Evolutionary conservation across 2,329 filamentous ascomycete species (phyloP).

Genomic region (Leptodontidium sp.): DNA sequence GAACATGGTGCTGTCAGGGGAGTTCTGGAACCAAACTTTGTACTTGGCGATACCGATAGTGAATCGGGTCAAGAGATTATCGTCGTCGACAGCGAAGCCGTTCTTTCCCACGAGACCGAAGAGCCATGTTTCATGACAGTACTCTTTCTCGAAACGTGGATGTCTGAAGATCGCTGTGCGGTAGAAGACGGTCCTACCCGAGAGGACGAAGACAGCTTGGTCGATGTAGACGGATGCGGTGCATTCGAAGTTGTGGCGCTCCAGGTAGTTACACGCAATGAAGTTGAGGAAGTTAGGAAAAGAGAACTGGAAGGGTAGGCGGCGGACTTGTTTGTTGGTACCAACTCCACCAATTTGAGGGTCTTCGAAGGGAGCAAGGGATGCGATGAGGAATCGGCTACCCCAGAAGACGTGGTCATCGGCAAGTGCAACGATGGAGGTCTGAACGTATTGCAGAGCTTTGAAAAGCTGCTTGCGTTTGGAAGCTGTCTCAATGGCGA

Average conservation of each 20-base stretch:
- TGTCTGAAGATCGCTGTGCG: slow-evolving; percentile 58
- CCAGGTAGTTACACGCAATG: slow-evolving; percentile 65
- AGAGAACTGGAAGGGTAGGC: slow-evolving; percentile 42
- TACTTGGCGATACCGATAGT: slow-evolving; percentile 56
- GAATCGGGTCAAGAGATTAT: slow-evolving; percentile 68
- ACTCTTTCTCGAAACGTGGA: slow-evolving; percentile 53
- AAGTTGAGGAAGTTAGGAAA: slow-evolving; percentile 53
- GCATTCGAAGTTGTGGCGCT: slow-evolving; percentile 69
- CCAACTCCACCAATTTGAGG: slow-evolving; percentile 61
- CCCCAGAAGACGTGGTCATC: slow-evolving; percentile 40
- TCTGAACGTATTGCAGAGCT: slow-evolving; percentile 28
- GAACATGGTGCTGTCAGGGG: slow-evolving; percentile 55
- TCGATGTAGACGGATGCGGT: slow-evolving; percentile 63
- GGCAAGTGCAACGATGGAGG: slow-evolving; percentile 31
- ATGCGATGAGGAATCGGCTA: slow-evolving; percentile 28
- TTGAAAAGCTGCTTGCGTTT: slow-evolving; percentile 35
- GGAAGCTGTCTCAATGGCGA: slow-evolving; percentile 8
- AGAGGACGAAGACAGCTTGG: slow-evolving; percentile 65
- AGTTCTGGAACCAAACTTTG: slow-evolving; percentile 63
- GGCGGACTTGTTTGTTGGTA: slow-evolving; percentile 62
- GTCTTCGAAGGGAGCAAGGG: slow-evolving; percentile 23
- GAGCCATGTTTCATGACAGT: slow-evolving; percentile 60
- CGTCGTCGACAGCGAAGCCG: slow-evolving; percentile 64
- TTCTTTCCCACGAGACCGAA: slow-evolving; percentile 50
- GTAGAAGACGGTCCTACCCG: slow-evolving; percentile 61